Base-by-base conservation (phyloP, 2,329 filamentous ascomycete species). In the Colletotrichum sp. region DNA sequence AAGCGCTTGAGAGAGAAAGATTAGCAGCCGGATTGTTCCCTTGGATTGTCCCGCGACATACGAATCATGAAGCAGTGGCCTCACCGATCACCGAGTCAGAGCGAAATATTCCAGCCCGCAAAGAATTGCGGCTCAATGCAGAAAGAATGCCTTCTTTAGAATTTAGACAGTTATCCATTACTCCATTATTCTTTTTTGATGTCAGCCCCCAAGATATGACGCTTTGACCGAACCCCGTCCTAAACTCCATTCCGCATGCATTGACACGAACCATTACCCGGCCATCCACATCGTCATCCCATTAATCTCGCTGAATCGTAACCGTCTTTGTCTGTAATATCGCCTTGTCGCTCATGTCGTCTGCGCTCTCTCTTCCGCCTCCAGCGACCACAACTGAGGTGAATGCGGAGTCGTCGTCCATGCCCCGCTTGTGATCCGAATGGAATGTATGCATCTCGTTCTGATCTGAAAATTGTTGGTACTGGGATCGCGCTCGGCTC, bases 291-390 rank as follows among this genome's bases (percentile, higher is more conserved):
- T 52, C 43, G n/a, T 52, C 43, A 52, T 34, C 58, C 16, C 18
- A 32, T 38, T 63, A 71, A 8, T 76, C 73, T 26, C 36, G 74
- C 18, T 72, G 75, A 6, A 80, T 74, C 1, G 77, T 79, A 26
- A 81, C 76, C 8, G 78, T 80, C 71, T 77, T 80, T 0, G 78
- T 80, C 52, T 80, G 79, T n/a, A 80, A 32, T 65, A 82, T 81
- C 5, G 80, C 78, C 67, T 78, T 81, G n/a, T 80, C 80, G 36
- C 80, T 80, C 32, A 77, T 77, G 61, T 79, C 77, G 26, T 81
- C 80, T 24, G 71, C 61, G 12, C 78, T 67, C 0, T 69, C 76
- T 15, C 72, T 75, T 2, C 48, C 52, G 12, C 34, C 61, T 26
- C 32, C 65, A 12, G 65, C 65, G 10, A 75, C 70, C 26, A 71